Evolutionary conservation across 78 protist species (phyloP).

Genomic region (Paulinella micropora): DNA sequence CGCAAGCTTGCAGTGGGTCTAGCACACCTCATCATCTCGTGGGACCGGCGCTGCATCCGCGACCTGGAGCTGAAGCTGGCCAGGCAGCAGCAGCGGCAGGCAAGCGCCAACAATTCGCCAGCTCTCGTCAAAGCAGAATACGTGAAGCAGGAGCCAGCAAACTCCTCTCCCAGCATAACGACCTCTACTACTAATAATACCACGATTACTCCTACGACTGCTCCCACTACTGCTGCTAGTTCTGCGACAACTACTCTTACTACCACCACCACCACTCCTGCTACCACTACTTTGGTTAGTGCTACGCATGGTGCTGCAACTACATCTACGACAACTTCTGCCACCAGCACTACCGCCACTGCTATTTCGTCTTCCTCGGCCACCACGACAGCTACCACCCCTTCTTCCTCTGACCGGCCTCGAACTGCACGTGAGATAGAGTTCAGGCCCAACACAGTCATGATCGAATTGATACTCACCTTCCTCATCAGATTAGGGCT

Average conservation of each 20-base stretch:
- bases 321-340: no score
- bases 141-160: background rate
- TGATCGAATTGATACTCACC: slow-evolving; percentile 23
- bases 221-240: no score
- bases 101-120: no score
- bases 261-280: no score
- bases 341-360: no score
- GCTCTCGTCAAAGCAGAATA: background rate
- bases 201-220: no score
- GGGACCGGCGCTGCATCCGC: slow-evolving; percentile 41
- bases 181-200: no score
- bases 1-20: slow-evolving; percentile 58
- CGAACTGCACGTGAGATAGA: background rate
- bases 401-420: background rate
- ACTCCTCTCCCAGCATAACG: no score
- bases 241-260: no score
- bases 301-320: no score
- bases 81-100: no score
- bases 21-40: slow-evolving; percentile 54
- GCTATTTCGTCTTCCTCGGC: background rate
- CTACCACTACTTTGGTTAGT: no score
- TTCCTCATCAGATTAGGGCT: slow-evolving; percentile 6
- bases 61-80: background rate
- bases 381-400: background rate
- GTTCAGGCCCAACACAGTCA: slow-evolving; percentile 12